Percentiles rank a stretch among this genome's conserved stretches.
Evolutionary conservation across 805 yeast genomes (phyloP).

Genomic region (Starmera amethionina): DNA sequence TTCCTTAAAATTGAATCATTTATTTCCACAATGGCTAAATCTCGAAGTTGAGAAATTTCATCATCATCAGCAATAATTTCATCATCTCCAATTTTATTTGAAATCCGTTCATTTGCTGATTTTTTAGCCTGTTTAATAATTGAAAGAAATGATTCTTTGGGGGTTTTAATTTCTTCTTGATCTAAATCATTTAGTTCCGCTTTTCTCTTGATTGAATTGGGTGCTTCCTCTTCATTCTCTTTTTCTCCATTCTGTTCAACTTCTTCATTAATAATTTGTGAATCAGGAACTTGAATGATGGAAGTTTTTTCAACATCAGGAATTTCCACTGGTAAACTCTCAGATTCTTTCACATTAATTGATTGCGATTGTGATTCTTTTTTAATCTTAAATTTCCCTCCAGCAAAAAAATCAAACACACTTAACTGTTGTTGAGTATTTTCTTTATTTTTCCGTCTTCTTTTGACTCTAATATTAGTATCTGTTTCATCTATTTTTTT

Average conservation of each 20-base stretch:
- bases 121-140: conserved; percentile 12
- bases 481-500: conserved; percentile 1
- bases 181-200: neutral
- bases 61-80: conserved; percentile 8
- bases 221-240: neutral
- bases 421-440: conserved; percentile 12
- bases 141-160: conserved; percentile 6
- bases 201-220: neutral
- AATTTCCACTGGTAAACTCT: neutral
- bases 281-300: neutral
- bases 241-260: neutral
- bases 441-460: conserved; percentile 3
- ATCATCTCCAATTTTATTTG: conserved; percentile 8
- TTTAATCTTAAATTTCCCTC: conserved; percentile 17
- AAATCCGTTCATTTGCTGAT: conserved; percentile 12
- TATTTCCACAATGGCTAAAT: conserved; percentile 27
- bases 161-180: neutral
- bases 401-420: conserved; percentile 27
- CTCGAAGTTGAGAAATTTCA: conserved; percentile 20
- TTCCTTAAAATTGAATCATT: neutral
- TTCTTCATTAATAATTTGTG: too few species aligned
- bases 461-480: neutral
- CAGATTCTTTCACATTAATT: neutral
- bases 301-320: neutral
- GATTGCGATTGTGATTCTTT: neutral